Conservation (phyloP, 1,284 basidiomycete species). For the Moesziomyces globuligerus region DNA sequence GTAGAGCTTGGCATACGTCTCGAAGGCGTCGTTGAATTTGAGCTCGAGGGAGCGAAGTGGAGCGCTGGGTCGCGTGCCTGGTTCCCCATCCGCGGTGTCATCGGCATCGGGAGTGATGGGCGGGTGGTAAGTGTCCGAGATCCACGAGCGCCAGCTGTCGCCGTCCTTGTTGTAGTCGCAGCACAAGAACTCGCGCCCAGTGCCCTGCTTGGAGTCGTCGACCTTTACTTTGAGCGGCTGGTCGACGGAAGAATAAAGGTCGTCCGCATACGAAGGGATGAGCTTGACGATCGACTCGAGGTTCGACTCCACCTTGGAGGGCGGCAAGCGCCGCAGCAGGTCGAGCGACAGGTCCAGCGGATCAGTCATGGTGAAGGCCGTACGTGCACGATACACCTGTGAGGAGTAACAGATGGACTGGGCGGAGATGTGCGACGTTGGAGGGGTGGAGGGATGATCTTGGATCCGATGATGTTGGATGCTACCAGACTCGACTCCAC, state of each 20-base stretch:
- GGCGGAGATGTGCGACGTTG: too few relatives aligned
- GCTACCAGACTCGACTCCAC: background rate
- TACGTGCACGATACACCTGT: too few relatives aligned
- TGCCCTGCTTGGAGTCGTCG: constrained; percentile 74
- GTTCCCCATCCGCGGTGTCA: constrained; percentile 30
- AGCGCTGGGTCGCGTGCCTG: constrained; percentile 79
- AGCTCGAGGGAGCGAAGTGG: constrained; percentile 91
- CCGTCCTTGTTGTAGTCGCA: constrained; percentile 99
- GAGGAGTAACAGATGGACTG: too few relatives aligned
- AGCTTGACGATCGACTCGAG: constrained; percentile 78
- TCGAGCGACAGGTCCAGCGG: constrained; percentile 74
- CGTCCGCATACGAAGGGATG: constrained; percentile 90
- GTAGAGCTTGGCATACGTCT: constrained; percentile 98
- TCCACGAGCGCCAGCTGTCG: constrained; percentile 93
- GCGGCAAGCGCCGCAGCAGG: constrained; percentile 92
- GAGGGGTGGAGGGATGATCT: too few relatives aligned
- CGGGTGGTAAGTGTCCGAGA: constrained; percentile 91
- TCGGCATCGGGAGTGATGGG: constrained; percentile 71
- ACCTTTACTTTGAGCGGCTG: constrained; percentile 86
- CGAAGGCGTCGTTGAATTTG: constrained; percentile 92
- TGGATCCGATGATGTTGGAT: too few relatives aligned
- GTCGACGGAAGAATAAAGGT: constrained; percentile 93
- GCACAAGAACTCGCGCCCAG: constrained; percentile 86
- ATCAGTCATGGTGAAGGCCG: constrained; percentile 38
- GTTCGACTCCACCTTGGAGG: constrained; percentile 88